Evolutionary conservation across 177 flowering plant genomes (phyloP).

Genomic region (Vitis hybrid): DNA sequence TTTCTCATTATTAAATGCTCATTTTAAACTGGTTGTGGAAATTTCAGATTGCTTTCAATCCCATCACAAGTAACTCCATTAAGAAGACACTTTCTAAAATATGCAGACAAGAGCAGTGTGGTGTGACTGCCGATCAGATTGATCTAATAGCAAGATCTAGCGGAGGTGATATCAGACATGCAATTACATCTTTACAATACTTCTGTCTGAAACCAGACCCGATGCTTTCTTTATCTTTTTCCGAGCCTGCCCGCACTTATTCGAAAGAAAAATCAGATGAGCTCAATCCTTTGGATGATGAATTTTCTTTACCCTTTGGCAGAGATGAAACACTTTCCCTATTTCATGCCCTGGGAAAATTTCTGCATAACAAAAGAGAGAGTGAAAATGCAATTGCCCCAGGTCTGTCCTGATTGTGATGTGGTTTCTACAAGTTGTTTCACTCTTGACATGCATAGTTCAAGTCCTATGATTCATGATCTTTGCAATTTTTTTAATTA

Average conservation of each 20-base stretch:
- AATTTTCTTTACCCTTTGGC: conserved; percentile 48
- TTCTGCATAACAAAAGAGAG: conserved; percentile 95
- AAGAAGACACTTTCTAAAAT: conserved; percentile 70
- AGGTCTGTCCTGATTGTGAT: conserved; percentile 38
- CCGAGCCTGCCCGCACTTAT: conserved; percentile 14
- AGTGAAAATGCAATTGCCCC: conserved; percentile 22
- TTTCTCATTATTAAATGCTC: conserved; percentile 7
- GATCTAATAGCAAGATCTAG: conserved; percentile 78
- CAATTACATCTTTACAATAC: conserved; percentile 82
- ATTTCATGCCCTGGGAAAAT: conserved; percentile 97
- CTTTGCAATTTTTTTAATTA: background rate
- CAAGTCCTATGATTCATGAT: too few relatives aligned
- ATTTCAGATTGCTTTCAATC: conserved; percentile 85
- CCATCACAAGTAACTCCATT: conserved; percentile 71
- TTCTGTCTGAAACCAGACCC: conserved; percentile 47
- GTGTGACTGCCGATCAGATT: conserved; percentile 51
- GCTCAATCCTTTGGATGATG: conserved; percentile 19
- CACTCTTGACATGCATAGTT: too few relatives aligned
- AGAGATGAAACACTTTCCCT: conserved; percentile 87
- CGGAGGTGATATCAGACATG: conserved; percentile 96
- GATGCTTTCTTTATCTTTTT: conserved; percentile 24
- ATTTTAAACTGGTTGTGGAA: conserved; percentile 16
- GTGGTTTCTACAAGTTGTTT: background rate
- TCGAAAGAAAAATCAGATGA: conserved; percentile 21
- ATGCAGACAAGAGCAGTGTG: conserved; percentile 60